Conservation (phyloP, 495 filamentous ascomycete species). For the Paragyromitra xinjiangensis region DNA sequence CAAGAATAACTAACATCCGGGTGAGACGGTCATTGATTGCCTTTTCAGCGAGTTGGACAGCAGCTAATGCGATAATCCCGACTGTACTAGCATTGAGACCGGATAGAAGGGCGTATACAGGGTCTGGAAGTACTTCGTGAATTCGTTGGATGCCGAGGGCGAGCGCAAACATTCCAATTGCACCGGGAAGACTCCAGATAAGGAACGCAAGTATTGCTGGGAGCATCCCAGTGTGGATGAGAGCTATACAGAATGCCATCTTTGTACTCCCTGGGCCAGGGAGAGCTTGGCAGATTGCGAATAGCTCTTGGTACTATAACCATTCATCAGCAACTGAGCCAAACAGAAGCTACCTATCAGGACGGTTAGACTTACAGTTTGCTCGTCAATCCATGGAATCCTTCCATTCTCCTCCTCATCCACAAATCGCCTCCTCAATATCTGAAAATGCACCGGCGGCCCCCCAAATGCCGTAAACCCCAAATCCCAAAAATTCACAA, state of each 20-base stretch:
- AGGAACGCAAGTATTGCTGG: constrained; percentile 72
- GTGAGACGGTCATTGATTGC: constrained; percentile 78
- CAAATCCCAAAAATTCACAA: constrained; percentile 64
- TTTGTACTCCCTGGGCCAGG: constrained; percentile 82
- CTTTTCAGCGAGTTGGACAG: constrained; percentile 73
- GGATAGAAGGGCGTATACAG: constrained; percentile 78
- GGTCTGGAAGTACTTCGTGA: constrained; percentile 67
- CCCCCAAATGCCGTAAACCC: constrained; percentile 71
- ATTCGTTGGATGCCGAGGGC: constrained; percentile 73
- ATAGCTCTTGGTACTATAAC: constrained; percentile 79
- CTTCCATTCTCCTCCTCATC: constrained; percentile 57
- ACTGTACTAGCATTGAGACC: constrained; percentile 82
- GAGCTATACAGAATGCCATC: constrained; percentile 77
- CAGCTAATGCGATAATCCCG: constrained; percentile 80
- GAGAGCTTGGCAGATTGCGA: constrained; percentile 78
- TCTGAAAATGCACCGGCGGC: constrained; percentile 69
- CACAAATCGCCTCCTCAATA: constrained; percentile 73
- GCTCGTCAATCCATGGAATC: constrained; percentile 75
- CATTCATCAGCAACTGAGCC: not conserved
- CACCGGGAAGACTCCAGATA: constrained; percentile 80
- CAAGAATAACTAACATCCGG: constrained; percentile 74
- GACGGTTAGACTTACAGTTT: constrained; percentile 63
- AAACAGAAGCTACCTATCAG: not conserved
- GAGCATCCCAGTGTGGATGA: constrained; percentile 71
- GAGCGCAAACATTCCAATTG: constrained; percentile 78